Base-by-base conservation (phyloP, 139 green algal genomes). In the Zygnema cylindricum region DNA sequence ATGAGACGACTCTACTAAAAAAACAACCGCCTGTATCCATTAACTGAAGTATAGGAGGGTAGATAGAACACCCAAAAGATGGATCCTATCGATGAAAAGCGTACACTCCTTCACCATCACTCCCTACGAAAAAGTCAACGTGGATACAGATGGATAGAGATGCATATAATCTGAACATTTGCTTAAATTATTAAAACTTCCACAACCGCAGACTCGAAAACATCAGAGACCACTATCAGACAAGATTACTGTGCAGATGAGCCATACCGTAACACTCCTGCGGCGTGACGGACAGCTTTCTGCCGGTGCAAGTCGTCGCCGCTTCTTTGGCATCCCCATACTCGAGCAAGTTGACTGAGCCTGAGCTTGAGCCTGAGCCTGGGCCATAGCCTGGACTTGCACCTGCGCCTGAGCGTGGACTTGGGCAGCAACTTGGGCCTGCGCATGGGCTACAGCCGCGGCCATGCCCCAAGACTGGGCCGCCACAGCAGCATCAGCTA, bases 351-450 rank as follows among this genome's bases (percentile, higher is more conserved):
- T 40, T 16, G 7, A 16, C 77, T 84, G 77, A 35, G 16, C 21
- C 16, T 63, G 49, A 25, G 7, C 7, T 63, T 63, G 49, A 25
- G 7, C 7, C 16, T 63, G 49, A 7, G 7, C 7, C 25, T 84
- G 77, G 22, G 16, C 21, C n/a, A 76, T 2, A 2, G 2, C 2
- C n/a, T 84, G 77, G 2, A 22, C 3, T 3, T 84, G 35, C 41
- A 33, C 77, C 30, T 43, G 16, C 3, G 77, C 77, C 77, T 84
- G 77, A 16, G 77, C 77, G 30, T 84, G 77, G 25, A 54, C 77
- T 55, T 84, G 77, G 25, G n/a, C 30, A 2, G 49, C n/a, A 21
- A 84, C 77, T 33, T 84, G 77, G 25, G 77, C 77, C 33, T 84
- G 77, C 71, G 71, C 71, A 7, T 79, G 71, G 11, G 71, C 71